phyloP scores from a whole-genome alignment of 2,329 filamentous ascomycete genomes.

The Xylaria arbuscula region DNA sequence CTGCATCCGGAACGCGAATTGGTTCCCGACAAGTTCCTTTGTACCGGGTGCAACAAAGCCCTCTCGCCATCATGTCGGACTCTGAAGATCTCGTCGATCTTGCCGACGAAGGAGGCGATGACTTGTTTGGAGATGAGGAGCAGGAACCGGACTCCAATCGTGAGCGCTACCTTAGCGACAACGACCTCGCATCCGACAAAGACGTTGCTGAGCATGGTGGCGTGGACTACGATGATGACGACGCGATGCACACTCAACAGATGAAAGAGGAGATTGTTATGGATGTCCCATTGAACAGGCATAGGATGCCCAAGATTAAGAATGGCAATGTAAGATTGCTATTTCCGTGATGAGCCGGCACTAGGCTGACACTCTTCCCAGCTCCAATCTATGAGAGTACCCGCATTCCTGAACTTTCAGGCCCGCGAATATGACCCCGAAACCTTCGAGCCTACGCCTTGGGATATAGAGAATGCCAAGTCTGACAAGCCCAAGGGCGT shows the following conservation, averaged over 20 bases:
- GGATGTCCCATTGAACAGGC: constrained; percentile 73
- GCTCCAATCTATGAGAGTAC: constrained; percentile 77
- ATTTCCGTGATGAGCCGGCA: background rate
- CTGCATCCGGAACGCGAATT: background rate
- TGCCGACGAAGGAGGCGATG: constrained; percentile 66
- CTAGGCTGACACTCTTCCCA: constrained; percentile 51
- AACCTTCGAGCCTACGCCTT: constrained; percentile 70
- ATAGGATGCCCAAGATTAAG: constrained; percentile 75
- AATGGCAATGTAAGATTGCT: constrained; percentile 71
- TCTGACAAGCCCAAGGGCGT: constrained; percentile 71
- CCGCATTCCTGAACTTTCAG: constrained; percentile 76
- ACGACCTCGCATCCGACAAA: constrained; percentile 65
- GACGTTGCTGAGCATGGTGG: constrained; percentile 57
- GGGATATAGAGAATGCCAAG: constrained; percentile 64
- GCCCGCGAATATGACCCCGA: constrained; percentile 74
- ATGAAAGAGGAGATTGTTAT: constrained; percentile 68
- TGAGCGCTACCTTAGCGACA: constrained; percentile 72
- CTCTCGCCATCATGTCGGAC: constrained; percentile 61
- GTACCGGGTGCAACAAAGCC: background rate
- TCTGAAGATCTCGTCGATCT: constrained; percentile 64
- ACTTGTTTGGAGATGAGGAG: constrained; percentile 69
- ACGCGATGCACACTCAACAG: constrained; percentile 55
- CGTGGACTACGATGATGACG: constrained; percentile 57
- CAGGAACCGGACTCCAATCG: constrained; percentile 71
- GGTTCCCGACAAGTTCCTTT: background rate